Evolutionary conservation across 345 rosid species (phyloP), one percentile per base, ranked within the genome.

Genomic region (Excoecaria cochinchinensis): DNA sequence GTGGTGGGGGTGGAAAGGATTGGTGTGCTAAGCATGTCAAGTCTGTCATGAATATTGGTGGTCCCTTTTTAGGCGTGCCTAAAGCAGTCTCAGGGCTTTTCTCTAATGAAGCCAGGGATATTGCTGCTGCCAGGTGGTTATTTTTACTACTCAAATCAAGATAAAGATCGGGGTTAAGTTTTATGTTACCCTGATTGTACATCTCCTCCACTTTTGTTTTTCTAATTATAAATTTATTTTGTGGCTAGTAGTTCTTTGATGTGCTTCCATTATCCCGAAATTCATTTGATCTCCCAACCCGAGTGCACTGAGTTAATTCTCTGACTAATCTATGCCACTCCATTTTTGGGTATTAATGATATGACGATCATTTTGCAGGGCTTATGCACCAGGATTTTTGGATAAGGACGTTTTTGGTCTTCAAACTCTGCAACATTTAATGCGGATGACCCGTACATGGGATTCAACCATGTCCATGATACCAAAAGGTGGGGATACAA

Each of bases 381-480:
- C 88, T 1, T 76, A 80, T 3, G 88, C 92, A 8, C 94, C 94
- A 6, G 90, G 84, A 47, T 71, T 90, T 36, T 75, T 90, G 82
- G 87, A 90, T 70, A 88, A 86, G 62, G 92, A 88, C 71, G 76
- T 88, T 16, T 84, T 90, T 72, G 82, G 89, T 52, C 78, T 87
- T 64, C 89, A 88, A 72, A 90, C 91, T 21, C 76, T 88, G 52
- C 85, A 87, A 52, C 90, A 90, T 85, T 21, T 87, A 57, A 90
- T 90, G 94, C 77, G 90, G 75, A 87, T 87, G 90, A 83, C 88
- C 38, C 88, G 90, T 38, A 85, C 92, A 38, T 90, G 94, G 90
- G 92, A 90, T 78, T 82, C 94, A 73, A 84, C 94, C 46, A 81
- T 87, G 89, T 90, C 94, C 52, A 90, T 90, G 92, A 80, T 90